phyloP scores from a whole-genome alignment of 1,284 basidiomycete genomes.

The Fereydounia khargensis region DNA sequence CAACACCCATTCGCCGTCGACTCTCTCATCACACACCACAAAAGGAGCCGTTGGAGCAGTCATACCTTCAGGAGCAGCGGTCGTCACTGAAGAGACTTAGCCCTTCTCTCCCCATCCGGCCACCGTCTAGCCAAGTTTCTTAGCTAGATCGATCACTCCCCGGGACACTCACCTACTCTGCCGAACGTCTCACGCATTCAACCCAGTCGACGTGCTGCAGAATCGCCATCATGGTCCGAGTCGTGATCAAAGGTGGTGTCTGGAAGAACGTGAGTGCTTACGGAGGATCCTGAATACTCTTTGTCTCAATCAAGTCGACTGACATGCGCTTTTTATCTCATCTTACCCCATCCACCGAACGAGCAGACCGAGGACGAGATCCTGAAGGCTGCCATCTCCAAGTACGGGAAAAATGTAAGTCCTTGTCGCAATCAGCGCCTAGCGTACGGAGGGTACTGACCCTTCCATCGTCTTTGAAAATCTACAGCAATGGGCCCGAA shows the following conservation, averaged over 20 bases:
- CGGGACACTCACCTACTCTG: too few relatives aligned
- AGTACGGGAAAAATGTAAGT: slow-evolving; percentile 53
- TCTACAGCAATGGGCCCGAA: slow-evolving; percentile 74
- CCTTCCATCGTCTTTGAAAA: neutral
- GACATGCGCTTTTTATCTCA: neutral
- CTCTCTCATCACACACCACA: too few relatives aligned
- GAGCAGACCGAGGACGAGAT: slow-evolving; percentile 57
- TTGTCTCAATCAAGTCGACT: neutral
- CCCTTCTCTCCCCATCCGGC: too few relatives aligned
- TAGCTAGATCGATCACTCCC: too few relatives aligned
- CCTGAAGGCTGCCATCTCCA: slow-evolving; percentile 57
- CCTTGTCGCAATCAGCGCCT: too few relatives aligned
- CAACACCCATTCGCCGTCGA: too few relatives aligned
- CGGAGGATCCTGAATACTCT: neutral
- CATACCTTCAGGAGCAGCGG: too few relatives aligned
- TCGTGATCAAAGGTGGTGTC: slow-evolving; percentile 56
- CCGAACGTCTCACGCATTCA: too few relatives aligned
- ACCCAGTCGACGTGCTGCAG: too few relatives aligned
- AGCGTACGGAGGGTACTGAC: neutral
- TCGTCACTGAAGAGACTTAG: too few relatives aligned
- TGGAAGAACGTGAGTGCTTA: slow-evolving; percentile 51
- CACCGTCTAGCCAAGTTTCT: too few relatives aligned
- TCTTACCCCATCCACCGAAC: neutral
- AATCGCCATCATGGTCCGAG: slow-evolving; percentile 43
- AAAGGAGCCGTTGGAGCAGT: too few relatives aligned